Base-by-base conservation (phyloP, 2,329 filamentous ascomycete species). In the Colletotrichum gloeosporioides region DNA sequence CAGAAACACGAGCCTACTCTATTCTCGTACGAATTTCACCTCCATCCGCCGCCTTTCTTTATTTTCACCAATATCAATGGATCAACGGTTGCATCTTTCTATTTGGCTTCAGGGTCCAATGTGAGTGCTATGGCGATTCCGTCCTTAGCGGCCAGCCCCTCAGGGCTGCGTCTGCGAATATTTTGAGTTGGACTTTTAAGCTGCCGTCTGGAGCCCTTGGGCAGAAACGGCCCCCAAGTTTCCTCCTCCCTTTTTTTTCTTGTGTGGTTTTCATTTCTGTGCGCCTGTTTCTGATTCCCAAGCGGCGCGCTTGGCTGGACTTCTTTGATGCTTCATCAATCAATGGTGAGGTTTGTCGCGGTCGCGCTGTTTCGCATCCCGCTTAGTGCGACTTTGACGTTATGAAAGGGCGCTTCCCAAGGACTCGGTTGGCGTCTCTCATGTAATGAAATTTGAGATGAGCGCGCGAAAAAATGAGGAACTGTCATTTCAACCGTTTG, bases 1-100 rank as follows among this genome's bases (percentile, higher is more conserved):
- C 73, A 73, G 73, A 76, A 76, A 73, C 73, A 76, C 63, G 27
- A 76, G 27, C 57, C 57, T 68, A 73, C 69, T 69, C 36, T 69
- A 76, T 69, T 65, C 64, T 73, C 69, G 63, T 64, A 69, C 69
- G 69, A 44, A 75, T 55, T 49, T 73, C 57, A 57, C 49, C 13
- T 31, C 32, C 67, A n/a, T 69, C 67, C 3, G 55, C 34, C 27
- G 25, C 31, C 32, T 36, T 39, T n/a, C 15, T n/a, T 69, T 59
- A 62, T n/a, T 32, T n/a, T 62, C 59, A 62, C 29, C 59, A 62
- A 29, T 62, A n/a, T 62, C 29, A 13, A 62, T 62, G 29, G 31
- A 36, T 39, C 66, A 59, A 59, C 32, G n/a, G 31, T 18, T 36
- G 18, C 25, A 55, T 29, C 18, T 49, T 49, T 49, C 39, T 49